A percentile compares a stretch with the other conserved stretches of the same genome.
phyloP scores from a whole-genome alignment of 306 rosid genomes.

The Rosa multiflora region DNA sequence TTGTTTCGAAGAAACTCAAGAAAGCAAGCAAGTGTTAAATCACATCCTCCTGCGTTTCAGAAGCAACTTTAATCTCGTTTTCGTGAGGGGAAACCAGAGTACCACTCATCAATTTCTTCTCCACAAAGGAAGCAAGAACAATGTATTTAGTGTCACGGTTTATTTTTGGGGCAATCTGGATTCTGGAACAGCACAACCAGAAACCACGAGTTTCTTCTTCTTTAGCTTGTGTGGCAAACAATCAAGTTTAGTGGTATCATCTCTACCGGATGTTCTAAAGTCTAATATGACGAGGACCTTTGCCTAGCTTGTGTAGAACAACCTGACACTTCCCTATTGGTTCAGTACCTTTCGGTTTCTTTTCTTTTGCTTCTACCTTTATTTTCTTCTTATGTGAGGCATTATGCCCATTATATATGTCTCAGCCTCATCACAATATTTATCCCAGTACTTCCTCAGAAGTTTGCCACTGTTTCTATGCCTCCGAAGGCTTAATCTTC shows the following conservation, averaged over 20 bases:
- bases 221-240: constrained; percentile 24
- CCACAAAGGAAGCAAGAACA: constrained; percentile 25
- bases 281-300: constrained; percentile 11
- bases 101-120: constrained; percentile 19
- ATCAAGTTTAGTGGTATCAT: constrained; percentile 30
- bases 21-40: constrained; percentile 25
- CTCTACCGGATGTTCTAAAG: constrained; percentile 30
- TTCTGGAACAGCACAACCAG: constrained; percentile 4
- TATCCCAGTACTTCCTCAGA: constrained; percentile 15
- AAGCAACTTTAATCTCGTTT: no score
- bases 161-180: constrained; percentile 17
- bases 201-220: constrained; percentile 36
- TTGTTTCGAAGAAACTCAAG: constrained; percentile 11
- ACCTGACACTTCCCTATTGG: constrained; percentile 19
- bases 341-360: constrained; percentile 22
- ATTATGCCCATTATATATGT: constrained; percentile 17
- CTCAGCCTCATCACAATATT: constrained; percentile 7
- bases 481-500: constrained; percentile 36
- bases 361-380: not conserved
- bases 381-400: constrained; percentile 18
- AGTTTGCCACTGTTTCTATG: constrained; percentile 24
- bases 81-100: no score
- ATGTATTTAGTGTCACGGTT: constrained; percentile 7
- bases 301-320: not conserved
- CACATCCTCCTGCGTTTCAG: not conserved